A percentile compares a stretch with the other conserved stretches of the same genome.
Conservation (phyloP, 108 stramenopile species). For the Pseudonitzschia pungens region DNA sequence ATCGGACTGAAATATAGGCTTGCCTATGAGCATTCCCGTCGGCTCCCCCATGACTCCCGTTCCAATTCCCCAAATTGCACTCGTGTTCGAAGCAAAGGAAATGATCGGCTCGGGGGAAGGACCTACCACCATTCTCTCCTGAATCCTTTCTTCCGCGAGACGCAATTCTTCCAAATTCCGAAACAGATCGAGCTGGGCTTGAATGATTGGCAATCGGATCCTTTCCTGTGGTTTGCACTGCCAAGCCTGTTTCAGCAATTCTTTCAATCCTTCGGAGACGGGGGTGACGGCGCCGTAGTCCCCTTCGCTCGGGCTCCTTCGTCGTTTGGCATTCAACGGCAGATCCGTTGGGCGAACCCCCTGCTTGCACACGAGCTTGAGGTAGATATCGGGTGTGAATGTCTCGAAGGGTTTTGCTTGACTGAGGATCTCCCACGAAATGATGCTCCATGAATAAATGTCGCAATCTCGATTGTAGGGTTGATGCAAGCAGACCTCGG, state of each 20-base stretch:
- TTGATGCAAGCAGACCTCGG: constrained; percentile 51
- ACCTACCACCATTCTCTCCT: no score
- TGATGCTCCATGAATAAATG: constrained; percentile 71
- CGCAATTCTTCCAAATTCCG: constrained; percentile 1
- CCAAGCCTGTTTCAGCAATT: background rate
- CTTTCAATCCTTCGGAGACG: background rate
- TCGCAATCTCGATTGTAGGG: constrained; percentile 68
- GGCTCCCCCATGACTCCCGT: no score
- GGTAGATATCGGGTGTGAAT: constrained; percentile 71
- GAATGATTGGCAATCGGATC: background rate
- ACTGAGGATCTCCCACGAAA: constrained; percentile 60
- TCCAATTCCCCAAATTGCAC: no score
- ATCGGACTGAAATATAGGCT: no score
- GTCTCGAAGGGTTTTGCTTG: constrained; percentile 63
- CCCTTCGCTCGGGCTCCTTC: background rate
- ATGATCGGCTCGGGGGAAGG: no score
- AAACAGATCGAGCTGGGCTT: background rate
- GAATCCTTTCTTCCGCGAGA: background rate
- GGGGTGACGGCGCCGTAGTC: background rate
- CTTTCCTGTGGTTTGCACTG: background rate
- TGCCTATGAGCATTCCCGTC: no score
- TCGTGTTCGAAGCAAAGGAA: no score
- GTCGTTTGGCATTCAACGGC: background rate
- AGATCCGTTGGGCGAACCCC: constrained; percentile 30
- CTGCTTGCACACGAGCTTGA: constrained; percentile 54